Evolutionary conservation across 129 eudicot genomes (phyloP).

Genomic region (Lonicera japonica): DNA sequence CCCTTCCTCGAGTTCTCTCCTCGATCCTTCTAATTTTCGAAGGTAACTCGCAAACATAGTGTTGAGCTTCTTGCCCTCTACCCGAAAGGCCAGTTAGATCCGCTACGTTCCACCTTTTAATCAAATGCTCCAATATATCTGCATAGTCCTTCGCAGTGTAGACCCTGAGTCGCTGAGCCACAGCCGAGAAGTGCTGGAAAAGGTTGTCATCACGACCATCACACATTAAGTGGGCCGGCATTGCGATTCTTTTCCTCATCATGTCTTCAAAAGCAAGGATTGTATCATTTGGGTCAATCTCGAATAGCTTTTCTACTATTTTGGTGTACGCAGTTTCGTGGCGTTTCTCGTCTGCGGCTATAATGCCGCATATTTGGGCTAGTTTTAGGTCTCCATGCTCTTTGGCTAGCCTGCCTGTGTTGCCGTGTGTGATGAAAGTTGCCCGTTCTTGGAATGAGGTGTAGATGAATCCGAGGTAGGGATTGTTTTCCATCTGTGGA

Average conservation of each 20-base stretch:
- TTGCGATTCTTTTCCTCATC: too few species aligned
- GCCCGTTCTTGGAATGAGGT: slow-evolving; percentile 6
- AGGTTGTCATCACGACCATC: slow-evolving; percentile 6
- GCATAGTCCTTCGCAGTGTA: too few species aligned
- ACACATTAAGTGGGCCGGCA: background rate
- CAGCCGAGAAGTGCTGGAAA: too few species aligned
- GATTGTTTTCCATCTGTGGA: too few species aligned
- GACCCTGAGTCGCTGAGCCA: too few species aligned
- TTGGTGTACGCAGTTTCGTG: slow-evolving; percentile 9
- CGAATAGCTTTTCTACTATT: slow-evolving; percentile 4
- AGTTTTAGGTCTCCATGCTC: slow-evolving; percentile 2
- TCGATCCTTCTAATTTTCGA: background rate
- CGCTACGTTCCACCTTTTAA: background rate
- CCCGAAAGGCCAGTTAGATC: background rate
- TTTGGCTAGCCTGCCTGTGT: slow-evolving; percentile 4
- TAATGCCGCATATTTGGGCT: slow-evolving; percentile 1
- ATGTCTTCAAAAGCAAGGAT: too few species aligned
- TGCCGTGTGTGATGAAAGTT: slow-evolving; percentile 4
- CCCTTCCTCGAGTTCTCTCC: slow-evolving; percentile 2
- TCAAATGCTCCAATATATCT: background rate
- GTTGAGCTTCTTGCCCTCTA: background rate
- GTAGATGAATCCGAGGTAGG: too few species aligned
- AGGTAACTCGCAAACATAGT: slow-evolving; percentile 1
- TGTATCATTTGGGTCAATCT: too few species aligned
- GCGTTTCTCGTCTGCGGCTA: slow-evolving; percentile 7